A percentile compares a stretch with the other conserved stretches of the same genome.
These are phyloP conservation scores for Blastosporella zonata DNA, from an alignment of 1,284 basidiomycete species.

Conservation along the genomic window DNA sequence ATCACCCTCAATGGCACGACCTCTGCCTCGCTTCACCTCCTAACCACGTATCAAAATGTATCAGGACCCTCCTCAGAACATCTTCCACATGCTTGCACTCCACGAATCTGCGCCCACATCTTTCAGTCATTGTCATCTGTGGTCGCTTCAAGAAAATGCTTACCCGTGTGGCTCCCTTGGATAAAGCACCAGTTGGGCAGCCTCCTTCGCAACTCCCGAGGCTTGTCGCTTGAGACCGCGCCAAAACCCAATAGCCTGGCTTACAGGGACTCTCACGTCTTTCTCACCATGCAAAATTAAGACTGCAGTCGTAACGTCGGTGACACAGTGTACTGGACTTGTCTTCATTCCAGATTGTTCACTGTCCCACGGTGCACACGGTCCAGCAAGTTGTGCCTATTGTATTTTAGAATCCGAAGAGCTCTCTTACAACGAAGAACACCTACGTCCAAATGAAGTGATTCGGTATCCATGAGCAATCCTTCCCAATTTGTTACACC, in stretches of 20 bases:
- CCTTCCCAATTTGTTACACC: slow-evolving; percentile 37
- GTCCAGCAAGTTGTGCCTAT: slow-evolving; percentile 23
- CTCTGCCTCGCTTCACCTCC: too few species aligned
- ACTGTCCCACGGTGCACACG: slow-evolving; percentile 25
- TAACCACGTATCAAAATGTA: slow-evolving; percentile 25
- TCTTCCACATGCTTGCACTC: slow-evolving; percentile 29
- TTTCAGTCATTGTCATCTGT: slow-evolving; percentile 1
- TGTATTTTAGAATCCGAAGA: slow-evolving; percentile 5
- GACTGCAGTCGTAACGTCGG: slow-evolving; percentile 27
- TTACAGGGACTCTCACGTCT: slow-evolving; percentile 29
- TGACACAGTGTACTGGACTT: slow-evolving; percentile 27
- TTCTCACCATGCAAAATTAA: slow-evolving; percentile 31
- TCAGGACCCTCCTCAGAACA: slow-evolving; percentile 25
- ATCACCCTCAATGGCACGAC: too few species aligned
- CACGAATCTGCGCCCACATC: slow-evolving; percentile 22
- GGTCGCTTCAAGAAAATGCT: slow-evolving; percentile 9
- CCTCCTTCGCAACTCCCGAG: slow-evolving; percentile 24
- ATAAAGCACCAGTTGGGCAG: slow-evolving; percentile 28
- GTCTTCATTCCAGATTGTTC: slow-evolving; percentile 17
- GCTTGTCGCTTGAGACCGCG: slow-evolving; percentile 27
- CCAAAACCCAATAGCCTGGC: slow-evolving; percentile 29
- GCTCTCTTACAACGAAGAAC: neutral
- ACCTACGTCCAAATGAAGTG: slow-evolving; percentile 32
- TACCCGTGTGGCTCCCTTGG: slow-evolving; percentile 33
- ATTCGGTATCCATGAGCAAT: slow-evolving; percentile 31